Conservation (phyloP, 805 yeast genomes). For the Saturnispora ahearnii region DNA sequence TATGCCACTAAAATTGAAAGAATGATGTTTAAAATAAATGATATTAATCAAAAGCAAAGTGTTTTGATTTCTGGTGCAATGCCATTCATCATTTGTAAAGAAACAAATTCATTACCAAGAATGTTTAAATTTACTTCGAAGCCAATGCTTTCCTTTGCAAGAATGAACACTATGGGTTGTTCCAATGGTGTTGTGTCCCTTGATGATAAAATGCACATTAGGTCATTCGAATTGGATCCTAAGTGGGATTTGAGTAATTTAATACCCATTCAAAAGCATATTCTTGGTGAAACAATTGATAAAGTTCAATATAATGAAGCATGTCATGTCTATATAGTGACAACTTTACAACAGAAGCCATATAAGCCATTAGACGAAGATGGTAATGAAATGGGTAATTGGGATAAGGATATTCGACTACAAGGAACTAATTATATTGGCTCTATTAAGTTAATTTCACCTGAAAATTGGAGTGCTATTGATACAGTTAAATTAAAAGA, state of each 20-base stretch:
- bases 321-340: slow-evolving; percentile 52
- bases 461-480: slow-evolving; percentile 66
- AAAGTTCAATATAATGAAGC: slow-evolving; percentile 61
- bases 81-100: slow-evolving; percentile 61
- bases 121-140: slow-evolving; percentile 57
- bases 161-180: slow-evolving; percentile 30
- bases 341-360: slow-evolving; percentile 49
- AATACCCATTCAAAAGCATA: slow-evolving; percentile 47
- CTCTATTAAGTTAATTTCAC: slow-evolving; percentile 56
- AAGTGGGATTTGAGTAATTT: slow-evolving; percentile 46
- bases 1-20: slow-evolving; percentile 64
- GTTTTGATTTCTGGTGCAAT: slow-evolving; percentile 67
- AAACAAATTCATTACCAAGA: slow-evolving; percentile 53
- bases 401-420: slow-evolving; percentile 36
- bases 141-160: slow-evolving; percentile 59
- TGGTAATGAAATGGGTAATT: slow-evolving; percentile 52
- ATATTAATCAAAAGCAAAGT: slow-evolving; percentile 48
- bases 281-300: slow-evolving; percentile 53
- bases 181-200: slow-evolving; percentile 56
- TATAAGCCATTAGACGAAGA: slow-evolving; percentile 70
- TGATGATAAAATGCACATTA: slow-evolving; percentile 60
- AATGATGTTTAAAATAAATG: slow-evolving; percentile 48
- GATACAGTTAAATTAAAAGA: slow-evolving; percentile 58
- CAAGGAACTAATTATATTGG: slow-evolving; percentile 51
- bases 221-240: slow-evolving; percentile 43